Percentiles rank a stretch among this genome's conserved stretches.
Evolutionary conservation across 345 rosid species (phyloP).

Genomic region (Pugionium dolabratum): DNA sequence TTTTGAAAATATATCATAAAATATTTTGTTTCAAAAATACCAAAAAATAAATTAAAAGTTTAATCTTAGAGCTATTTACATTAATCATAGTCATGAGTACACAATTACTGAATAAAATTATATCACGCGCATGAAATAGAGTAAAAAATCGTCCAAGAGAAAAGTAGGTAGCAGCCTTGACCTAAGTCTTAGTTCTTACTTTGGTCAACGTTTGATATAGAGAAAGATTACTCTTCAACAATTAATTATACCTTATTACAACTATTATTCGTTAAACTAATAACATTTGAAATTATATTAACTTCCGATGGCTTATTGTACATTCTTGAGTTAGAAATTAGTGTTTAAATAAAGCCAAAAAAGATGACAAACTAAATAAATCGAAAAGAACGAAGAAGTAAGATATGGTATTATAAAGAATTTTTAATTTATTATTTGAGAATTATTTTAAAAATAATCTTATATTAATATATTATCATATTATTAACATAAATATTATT

Average conservation of each 20-base stretch:
- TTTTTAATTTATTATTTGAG: no score
- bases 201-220: slow-evolving; percentile 30
- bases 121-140: slow-evolving; percentile 13
- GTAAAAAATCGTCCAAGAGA: slow-evolving; percentile 20
- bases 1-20: no score
- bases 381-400: not conserved
- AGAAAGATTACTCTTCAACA: slow-evolving; percentile 2
- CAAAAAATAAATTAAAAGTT: no score
- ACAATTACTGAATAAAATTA: not conserved
- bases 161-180: slow-evolving; percentile 36
- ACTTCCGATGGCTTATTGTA: slow-evolving; percentile 23
- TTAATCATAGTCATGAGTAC: no score
- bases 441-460: no score
- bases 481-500: no score
- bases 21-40: no score
- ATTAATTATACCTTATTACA: not conserved
- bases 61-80: no score
- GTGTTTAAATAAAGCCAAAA: not conserved
- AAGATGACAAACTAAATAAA: not conserved
- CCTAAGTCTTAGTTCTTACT: slow-evolving; percentile 17
- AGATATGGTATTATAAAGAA: not conserved
- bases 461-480: no score
- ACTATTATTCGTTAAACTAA: not conserved
- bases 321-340: slow-evolving; percentile 6
- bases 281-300: slow-evolving; percentile 2